A percentile compares a stretch with the other conserved stretches of the same genome.
Conservation (phyloP, 1,284 basidiomycete species). For the Hemileia vastatrix region DNA sequence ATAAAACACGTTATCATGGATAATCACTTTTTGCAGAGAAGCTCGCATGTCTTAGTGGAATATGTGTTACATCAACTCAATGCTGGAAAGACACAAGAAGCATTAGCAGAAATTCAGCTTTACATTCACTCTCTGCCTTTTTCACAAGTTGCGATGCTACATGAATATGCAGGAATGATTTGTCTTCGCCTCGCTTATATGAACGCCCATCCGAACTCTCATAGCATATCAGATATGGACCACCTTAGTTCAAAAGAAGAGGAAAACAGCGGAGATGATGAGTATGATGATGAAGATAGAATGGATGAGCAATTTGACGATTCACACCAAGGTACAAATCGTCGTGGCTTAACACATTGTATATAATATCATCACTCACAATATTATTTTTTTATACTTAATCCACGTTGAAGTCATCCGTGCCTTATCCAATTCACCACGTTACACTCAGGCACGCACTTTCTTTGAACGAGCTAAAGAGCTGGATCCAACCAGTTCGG, state of each 20-base stretch:
- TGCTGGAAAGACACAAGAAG: background rate
- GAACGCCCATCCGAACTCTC: background rate
- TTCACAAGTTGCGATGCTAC: slow-evolving; percentile 10
- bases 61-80: background rate
- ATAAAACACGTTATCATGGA: background rate
- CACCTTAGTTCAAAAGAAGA: no score
- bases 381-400: background rate
- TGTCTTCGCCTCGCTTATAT: background rate
- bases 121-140: background rate
- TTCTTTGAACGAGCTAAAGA: slow-evolving; percentile 13
- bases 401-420: slow-evolving; percentile 4
- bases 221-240: no score
- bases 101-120: slow-evolving; percentile 11
- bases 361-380: background rate
- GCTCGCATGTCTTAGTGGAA: slow-evolving; percentile 6
- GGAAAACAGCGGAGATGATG: slow-evolving; percentile 1
- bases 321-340: background rate
- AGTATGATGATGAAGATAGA: background rate
- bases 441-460: slow-evolving; percentile 6
- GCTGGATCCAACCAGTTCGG: background rate
- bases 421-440: background rate
- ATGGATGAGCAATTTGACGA: background rate
- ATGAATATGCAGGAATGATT: slow-evolving; percentile 15
- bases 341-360: background rate
- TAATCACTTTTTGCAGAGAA: background rate